Evolutionary conservation across 768 basidiomycete species (phyloP).

Genomic region (Epithele typhae): DNA sequence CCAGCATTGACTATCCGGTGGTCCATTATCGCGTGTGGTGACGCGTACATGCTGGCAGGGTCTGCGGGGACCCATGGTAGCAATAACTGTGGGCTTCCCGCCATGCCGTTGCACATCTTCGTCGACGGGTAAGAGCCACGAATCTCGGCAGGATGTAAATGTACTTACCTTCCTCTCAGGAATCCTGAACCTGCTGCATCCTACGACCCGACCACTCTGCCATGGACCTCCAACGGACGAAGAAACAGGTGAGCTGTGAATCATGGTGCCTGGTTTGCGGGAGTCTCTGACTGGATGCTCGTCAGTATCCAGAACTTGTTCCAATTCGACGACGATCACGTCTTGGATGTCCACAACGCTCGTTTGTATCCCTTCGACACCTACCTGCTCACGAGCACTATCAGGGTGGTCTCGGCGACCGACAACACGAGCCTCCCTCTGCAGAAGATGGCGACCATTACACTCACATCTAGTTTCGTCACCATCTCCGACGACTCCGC

Average conservation of each 20-base stretch:
- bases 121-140: conserved; percentile 47
- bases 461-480: conserved; percentile 43
- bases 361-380: conserved; percentile 56
- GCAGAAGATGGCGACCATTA: conserved; percentile 38
- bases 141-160: not conserved
- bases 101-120: conserved; percentile 37
- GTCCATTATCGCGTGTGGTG: conserved; percentile 52
- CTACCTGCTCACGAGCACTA: conserved; percentile 44
- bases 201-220: conserved; percentile 46
- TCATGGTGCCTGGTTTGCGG: not conserved
- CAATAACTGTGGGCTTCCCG: conserved; percentile 42
- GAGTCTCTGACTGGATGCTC: not conserved
- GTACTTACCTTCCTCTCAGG: not conserved
- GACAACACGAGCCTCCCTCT: conserved; percentile 37
- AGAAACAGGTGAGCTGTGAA: conserved; percentile 36
- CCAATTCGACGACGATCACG: conserved; percentile 54
- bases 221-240: conserved; percentile 36
- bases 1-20: conserved; percentile 52
- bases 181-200: conserved; percentile 28
- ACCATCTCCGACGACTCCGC: conserved; percentile 37
- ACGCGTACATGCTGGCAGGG: conserved; percentile 37
- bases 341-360: conserved; percentile 50
- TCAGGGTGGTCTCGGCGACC: conserved; percentile 35
- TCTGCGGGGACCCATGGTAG: conserved; percentile 46
- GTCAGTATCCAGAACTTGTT: conserved; percentile 49